These are phyloP conservation scores for Phytophthora vignae DNA, from an alignment of 352 stramenopile species.

Conservation along the genomic window DNA sequence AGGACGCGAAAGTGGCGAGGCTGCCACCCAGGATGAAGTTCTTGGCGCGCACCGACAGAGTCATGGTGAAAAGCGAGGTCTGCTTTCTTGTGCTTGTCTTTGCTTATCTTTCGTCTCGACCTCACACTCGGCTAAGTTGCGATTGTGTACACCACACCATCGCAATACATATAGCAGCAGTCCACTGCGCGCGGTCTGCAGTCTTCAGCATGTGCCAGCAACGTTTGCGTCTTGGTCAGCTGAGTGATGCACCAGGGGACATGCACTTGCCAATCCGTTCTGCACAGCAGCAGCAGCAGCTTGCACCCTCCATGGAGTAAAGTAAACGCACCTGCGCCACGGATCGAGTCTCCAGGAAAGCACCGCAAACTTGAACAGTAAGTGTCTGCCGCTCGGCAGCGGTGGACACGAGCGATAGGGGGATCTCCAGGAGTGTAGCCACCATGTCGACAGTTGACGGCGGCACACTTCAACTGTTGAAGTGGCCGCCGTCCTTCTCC, in stretches of 20 bases:
- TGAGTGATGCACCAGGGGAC: neutral
- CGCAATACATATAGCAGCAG: too few relatives aligned
- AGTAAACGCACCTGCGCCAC: too few relatives aligned
- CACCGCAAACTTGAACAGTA: neutral
- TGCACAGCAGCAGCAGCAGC: neutral
- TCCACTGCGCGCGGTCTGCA: too few relatives aligned
- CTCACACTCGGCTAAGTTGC: neutral
- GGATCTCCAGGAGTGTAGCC: neutral
- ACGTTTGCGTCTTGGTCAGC: neutral
- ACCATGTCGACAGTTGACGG: neutral
- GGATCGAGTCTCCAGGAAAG: too few relatives aligned
- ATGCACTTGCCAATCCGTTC: neutral
- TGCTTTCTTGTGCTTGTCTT: neutral
- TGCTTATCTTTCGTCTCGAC: neutral
- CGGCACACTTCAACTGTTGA: too few relatives aligned
- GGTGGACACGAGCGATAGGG: neutral
- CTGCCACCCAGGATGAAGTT: constrained; percentile 78
- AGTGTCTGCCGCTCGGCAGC: neutral
- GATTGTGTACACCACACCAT: neutral
- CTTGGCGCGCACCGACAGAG: constrained; percentile 74
- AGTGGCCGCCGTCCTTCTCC: neutral
- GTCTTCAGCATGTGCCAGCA: neutral
- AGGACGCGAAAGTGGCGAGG: constrained; percentile 68
- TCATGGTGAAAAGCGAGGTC: constrained; percentile 38
- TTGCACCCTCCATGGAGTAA: neutral